Conservation (phyloP, 768 basidiomycete species). For the Leccinum disarticulatum region DNA sequence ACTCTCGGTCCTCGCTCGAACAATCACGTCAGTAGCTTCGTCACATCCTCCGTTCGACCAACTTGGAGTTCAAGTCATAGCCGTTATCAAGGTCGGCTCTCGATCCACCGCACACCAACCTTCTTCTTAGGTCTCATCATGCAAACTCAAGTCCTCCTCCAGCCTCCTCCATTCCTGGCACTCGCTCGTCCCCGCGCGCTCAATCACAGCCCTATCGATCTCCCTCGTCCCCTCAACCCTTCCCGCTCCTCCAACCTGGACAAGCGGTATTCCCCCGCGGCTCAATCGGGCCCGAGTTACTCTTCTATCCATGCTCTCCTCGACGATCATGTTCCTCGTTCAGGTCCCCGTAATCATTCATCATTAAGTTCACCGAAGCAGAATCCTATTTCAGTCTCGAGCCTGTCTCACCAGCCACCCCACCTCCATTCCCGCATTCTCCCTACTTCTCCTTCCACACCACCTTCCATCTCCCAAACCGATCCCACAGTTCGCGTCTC, state of each 20-base stretch:
- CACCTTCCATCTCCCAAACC: background rate
- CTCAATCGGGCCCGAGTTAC: conserved; percentile 36
- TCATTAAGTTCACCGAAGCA: conserved; percentile 16
- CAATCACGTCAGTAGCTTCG: conserved; percentile 29
- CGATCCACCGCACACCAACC: conserved; percentile 7
- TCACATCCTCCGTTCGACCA: conserved; percentile 12
- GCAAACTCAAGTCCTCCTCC: conserved; percentile 30
- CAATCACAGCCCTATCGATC: conserved; percentile 23
- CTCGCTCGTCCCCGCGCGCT: conserved; percentile 15
- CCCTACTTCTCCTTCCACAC: conserved; percentile 7
- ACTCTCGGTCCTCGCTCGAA: conserved; percentile 17
- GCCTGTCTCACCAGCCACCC: conserved; percentile 18
- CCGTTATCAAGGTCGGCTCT: conserved; percentile 15
- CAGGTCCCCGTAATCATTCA: conserved; percentile 33
- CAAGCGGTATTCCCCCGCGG: conserved; percentile 31
- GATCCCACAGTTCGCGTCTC: background rate
- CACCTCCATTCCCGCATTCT: conserved; percentile 8
- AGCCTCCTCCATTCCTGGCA: conserved; percentile 26
- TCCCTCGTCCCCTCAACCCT: conserved; percentile 23
- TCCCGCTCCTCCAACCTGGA: conserved; percentile 37
- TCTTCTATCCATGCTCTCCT: conserved; percentile 31
- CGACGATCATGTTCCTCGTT: conserved; percentile 34
- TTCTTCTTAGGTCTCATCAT: conserved; percentile 19
- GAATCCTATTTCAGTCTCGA: conserved; percentile 15
- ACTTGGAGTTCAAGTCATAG: conserved; percentile 14